Evolutionary conservation across 2,329 filamentous ascomycete genomes (phyloP).

Genomic region (Colletotrichum aenigma): DNA sequence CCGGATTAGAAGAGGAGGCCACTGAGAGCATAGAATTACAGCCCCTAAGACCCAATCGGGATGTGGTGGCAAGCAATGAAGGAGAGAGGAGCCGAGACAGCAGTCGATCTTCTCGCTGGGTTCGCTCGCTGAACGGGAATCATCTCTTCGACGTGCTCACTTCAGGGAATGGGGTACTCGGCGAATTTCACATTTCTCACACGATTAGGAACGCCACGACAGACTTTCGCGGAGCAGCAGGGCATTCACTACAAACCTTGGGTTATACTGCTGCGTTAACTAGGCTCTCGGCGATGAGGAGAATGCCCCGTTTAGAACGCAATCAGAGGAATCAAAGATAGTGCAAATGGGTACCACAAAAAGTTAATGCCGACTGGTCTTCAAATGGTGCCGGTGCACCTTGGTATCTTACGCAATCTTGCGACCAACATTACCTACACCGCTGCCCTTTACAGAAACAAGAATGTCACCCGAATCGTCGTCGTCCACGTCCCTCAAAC

Average conservation of each 20-base stretch:
- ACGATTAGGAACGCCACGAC: slow-evolving; percentile 52
- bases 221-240: slow-evolving; percentile 50
- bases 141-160: slow-evolving; percentile 52
- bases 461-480: slow-evolving; percentile 76
- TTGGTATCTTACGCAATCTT: slow-evolving; percentile 69
- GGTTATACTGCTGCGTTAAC: slow-evolving; percentile 59
- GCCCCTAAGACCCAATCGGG: slow-evolving; percentile 23
- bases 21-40: slow-evolving; percentile 52
- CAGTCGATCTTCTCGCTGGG: slow-evolving; percentile 22
- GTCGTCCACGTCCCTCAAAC: slow-evolving; percentile 74
- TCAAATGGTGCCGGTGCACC: slow-evolving; percentile 16
- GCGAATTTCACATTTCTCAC: slow-evolving; percentile 57
- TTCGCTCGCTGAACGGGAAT: slow-evolving; percentile 27
- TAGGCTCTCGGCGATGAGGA: slow-evolving; percentile 25
- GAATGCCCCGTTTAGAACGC: slow-evolving; percentile 16
- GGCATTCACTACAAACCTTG: slow-evolving; percentile 57
- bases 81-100: slow-evolving; percentile 12
- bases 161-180: slow-evolving; percentile 60
- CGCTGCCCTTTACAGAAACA: slow-evolving; percentile 88
- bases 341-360: background rate
- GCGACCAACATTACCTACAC: slow-evolving; percentile 92
- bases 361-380: background rate
- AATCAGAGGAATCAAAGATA: slow-evolving; percentile 19
- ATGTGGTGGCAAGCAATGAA: background rate
- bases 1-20: slow-evolving; percentile 39